Conservation (phyloP, 2,329 filamentous ascomycete genomes). For the Hypoxylon rubiginosum region DNA sequence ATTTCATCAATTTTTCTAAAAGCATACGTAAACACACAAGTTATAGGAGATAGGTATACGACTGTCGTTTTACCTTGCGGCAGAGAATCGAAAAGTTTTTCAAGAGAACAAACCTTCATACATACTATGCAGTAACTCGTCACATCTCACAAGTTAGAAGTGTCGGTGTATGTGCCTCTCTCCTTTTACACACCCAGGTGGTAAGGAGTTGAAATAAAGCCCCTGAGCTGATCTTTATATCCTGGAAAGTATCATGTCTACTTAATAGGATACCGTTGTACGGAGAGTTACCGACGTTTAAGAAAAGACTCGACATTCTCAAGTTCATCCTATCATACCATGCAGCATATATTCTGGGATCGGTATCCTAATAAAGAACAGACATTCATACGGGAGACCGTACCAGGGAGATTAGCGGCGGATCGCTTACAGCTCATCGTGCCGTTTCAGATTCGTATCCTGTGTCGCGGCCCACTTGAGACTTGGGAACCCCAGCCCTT, state of each 20-base stretch:
- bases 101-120: not conserved
- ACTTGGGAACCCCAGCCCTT: constrained; percentile 27
- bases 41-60: not conserved
- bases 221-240: constrained; percentile 32
- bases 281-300: constrained; percentile 1
- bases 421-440: constrained; percentile 39
- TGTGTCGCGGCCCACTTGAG: constrained; percentile 34
- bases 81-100: constrained; percentile 8
- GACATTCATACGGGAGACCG: constrained; percentile 9
- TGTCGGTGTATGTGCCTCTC: constrained; percentile 4
- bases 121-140: not conserved
- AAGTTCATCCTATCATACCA: constrained; percentile 23
- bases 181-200: not conserved
- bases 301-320: constrained; percentile 10
- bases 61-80: not conserved
- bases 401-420: constrained; percentile 35
- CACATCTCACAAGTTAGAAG: not conserved
- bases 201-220: constrained; percentile 27
- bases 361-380: constrained; percentile 22
- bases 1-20: constrained; percentile 30
- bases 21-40: constrained; percentile 27
- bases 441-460: constrained; percentile 42
- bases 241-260: constrained; percentile 19
- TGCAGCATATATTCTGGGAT: constrained; percentile 13
- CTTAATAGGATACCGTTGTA: not conserved